Conservation (phyloP, 2,329 filamentous ascomycete species). For the Aspergillus intermedius region DNA sequence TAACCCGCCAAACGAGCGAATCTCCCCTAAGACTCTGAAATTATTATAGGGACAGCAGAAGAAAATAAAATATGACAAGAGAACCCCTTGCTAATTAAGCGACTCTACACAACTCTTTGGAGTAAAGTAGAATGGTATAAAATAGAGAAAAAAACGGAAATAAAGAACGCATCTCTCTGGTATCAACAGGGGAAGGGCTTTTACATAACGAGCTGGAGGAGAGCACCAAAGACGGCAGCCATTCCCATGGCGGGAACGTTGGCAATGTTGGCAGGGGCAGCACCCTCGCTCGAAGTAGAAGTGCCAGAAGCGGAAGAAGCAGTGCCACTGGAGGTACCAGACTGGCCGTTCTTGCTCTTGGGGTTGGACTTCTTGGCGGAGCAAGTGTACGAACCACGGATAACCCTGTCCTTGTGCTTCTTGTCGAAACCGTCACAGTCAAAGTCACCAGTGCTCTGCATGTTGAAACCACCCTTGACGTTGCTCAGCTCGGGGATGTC, state of each 20-base stretch:
- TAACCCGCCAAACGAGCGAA: constrained; percentile 16
- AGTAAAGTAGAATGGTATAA: constrained; percentile 8
- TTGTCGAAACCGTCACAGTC: constrained; percentile 51
- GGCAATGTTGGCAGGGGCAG: constrained; percentile 28
- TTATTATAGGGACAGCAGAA: constrained; percentile 37
- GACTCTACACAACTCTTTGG: constrained; percentile 30
- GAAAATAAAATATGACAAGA: constrained; percentile 21
- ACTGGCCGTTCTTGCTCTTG: constrained; percentile 26
- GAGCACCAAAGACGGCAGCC: constrained; percentile 39
- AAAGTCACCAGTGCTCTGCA: constrained; percentile 61
- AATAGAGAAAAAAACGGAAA: constrained; percentile 21
- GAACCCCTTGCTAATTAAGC: constrained; percentile 30
- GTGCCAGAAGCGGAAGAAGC: constrained; percentile 18
- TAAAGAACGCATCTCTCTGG: constrained; percentile 15
- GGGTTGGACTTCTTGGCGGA: constrained; percentile 30
- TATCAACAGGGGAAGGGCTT: constrained; percentile 22
- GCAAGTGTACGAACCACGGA: constrained; percentile 46
- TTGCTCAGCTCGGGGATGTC: constrained; percentile 56
- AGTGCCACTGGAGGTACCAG: constrained; percentile 18
- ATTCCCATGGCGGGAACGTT: constrained; percentile 35
- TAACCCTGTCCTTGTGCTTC: constrained; percentile 34
- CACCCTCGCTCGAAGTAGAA: constrained; percentile 30
- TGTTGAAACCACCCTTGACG: constrained; percentile 66
- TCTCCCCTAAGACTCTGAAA: constrained; percentile 28
- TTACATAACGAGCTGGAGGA: constrained; percentile 44